Evolutionary conservation across 2,329 filamentous ascomycete genomes (phyloP), one percentile per base, ranked within the genome.

Genomic region (Pyricularia grisea): DNA sequence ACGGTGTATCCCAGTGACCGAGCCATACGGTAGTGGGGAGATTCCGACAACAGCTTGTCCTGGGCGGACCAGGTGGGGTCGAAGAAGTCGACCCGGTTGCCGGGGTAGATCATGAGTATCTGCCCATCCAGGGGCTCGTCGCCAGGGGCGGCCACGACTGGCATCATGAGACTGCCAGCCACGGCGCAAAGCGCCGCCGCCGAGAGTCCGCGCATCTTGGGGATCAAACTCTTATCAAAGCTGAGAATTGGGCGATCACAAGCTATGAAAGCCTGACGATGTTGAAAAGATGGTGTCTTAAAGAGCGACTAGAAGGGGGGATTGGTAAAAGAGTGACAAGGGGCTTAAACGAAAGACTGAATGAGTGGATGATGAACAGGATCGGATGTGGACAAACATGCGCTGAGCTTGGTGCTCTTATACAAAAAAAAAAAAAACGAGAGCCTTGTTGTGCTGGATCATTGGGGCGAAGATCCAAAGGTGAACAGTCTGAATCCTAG

Each of bases 301-400:
- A 27, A 27, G 58, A 27, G 58, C 58, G 58, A 27, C 25, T 61
- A 27, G 58, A 23, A 61, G 12, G n/a, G 25, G 58, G 25, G 55
- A 60, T 23, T 61, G 58, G 58, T 61, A 61, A 61, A 61, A 61
- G 58, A 61, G 58, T 61, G 58, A 61, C 58, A 61, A 61, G 58
- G 58, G 58, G 58, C 58, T 61, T 14, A 60, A 50, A 61, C 58
- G 58, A 61, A 12, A 61, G 58, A 61, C 58, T 61, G 58, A 61
- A 61, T 61, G 58, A 61, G 58, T 25, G 58, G 58, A 61, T 61
- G 58, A 14, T 61, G n/a, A 25, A 61, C 23, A 61, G 23, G 25
- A 61, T 61, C 58, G 27, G 25, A 12, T 61, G 9, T 12, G 17
- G 58, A 61, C 58, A 27, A n/a, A 61, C 58, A 23, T 61, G 58